Base-by-base conservation (phyloP, 2,329 filamentous ascomycete species). In the Tothia fuscella region DNA sequence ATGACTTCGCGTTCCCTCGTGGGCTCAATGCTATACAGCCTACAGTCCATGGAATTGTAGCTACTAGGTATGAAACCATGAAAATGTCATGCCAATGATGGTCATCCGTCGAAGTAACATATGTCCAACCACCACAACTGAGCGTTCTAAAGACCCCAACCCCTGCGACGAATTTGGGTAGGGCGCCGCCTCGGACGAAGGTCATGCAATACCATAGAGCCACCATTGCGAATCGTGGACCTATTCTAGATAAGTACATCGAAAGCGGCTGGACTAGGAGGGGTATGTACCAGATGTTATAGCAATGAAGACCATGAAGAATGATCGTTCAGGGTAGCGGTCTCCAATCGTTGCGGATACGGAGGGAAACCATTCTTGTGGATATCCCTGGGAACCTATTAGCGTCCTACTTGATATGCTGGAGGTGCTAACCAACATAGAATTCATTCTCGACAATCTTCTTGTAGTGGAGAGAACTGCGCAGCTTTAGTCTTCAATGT, bases 21-120 rank as follows among this genome's bases (percentile, higher is more conserved):
- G 89, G 87, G 62, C 88, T 95, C 39, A 96, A 66, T 4, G 82
- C 78, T 47, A 96, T 74, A 60, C 89, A 95, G 37, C 91, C 91
- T 36, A 86, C 62, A 2, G 89, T 98, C 91, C 91, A 98, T 2
- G 91, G 91, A 41, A 98, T 70, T 3, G 91, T 96, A 25, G 86
- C 82, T 34, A 98, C 80, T 43, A 98, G 71, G 62, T 98, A 98
- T 12, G 87, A 93, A 52, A 98, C 95, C 91, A 98, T 98, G 60
- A 98, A 89, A 48, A 96, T 89, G 56, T 98, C 91, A 60, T 98
- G 91, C 88, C 87, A 96, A 62, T 93, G 79, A 62, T 98, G 91
- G 59, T 96, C 86, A 59, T 98, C 91, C 32, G 91, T 98, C 47
- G 91, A 96, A 20, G 91, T 98, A 47, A 98, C 79, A 62, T 96